A percentile compares a stretch with the other conserved stretches of the same genome.
phyloP scores from a whole-genome alignment of 2,329 filamentous ascomycete genomes.

The Ascochyta koolunga region DNA sequence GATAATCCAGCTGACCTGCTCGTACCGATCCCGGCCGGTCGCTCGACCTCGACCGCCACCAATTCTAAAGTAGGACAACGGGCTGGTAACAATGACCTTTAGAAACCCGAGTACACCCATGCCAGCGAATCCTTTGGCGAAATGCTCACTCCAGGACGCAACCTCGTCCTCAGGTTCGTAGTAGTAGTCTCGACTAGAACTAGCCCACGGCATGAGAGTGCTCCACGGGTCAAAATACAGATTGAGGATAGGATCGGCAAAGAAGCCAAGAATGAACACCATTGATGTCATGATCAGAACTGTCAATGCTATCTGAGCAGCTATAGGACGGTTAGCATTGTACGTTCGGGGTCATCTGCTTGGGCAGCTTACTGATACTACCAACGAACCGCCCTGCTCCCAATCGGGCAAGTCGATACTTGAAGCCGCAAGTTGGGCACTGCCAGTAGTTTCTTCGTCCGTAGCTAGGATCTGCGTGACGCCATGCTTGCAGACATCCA shows the following conservation, averaged over 20 bases:
- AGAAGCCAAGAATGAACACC: constrained; percentile 84
- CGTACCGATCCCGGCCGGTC: constrained; percentile 77
- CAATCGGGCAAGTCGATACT: constrained; percentile 79
- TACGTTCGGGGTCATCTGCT: background rate
- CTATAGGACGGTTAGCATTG: constrained; percentile 25
- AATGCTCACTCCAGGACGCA: constrained; percentile 79
- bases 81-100: constrained; percentile 76
- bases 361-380: constrained; percentile 49
- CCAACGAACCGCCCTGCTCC: constrained; percentile 71
- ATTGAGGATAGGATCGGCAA: constrained; percentile 91
- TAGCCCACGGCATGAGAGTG: constrained; percentile 47
- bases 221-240: constrained; percentile 77
- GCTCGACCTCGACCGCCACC: constrained; percentile 64
- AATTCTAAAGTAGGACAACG: constrained; percentile 76
- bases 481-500: constrained; percentile 83
- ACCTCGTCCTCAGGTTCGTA: constrained; percentile 44
- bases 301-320: constrained; percentile 74
- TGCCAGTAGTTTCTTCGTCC: constrained; percentile 76
- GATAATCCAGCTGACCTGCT: constrained; percentile 79
- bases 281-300: constrained; percentile 71
- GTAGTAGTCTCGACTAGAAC: constrained; percentile 26
- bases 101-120: constrained; percentile 84
- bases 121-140: constrained; percentile 87
- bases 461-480: constrained; percentile 71
- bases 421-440: constrained; percentile 86